phyloP scores from a whole-genome alignment of 352 stramenopile genomes.

The Phytophthora fragariaefolia region DNA sequence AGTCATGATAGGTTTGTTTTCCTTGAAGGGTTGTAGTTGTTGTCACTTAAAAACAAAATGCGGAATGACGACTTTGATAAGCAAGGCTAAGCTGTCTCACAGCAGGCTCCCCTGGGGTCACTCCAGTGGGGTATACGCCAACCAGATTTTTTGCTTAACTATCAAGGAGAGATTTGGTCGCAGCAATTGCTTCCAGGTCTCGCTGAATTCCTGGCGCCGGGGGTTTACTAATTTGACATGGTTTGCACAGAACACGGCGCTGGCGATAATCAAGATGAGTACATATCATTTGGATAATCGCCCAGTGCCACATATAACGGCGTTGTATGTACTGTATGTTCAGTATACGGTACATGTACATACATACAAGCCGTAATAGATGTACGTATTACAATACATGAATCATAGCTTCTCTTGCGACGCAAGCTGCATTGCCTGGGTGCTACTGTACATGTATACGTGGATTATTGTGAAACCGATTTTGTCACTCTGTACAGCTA shows the following conservation, averaged over 20 bases:
- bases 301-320: background rate
- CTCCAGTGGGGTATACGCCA: background rate
- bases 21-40: constrained; percentile 18
- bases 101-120: background rate
- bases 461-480: too few relatives aligned
- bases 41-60: constrained; percentile 21
- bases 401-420: too few relatives aligned
- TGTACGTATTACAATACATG: too few relatives aligned
- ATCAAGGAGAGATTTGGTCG: background rate
- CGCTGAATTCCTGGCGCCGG: background rate
- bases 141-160: constrained; percentile 2
- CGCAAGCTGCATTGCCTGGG: too few relatives aligned
- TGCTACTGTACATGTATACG: too few relatives aligned
- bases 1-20: too few relatives aligned
- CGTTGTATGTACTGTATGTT: background rate
- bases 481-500: too few relatives aligned
- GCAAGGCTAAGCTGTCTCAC: constrained; percentile 5
- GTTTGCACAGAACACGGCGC: background rate
- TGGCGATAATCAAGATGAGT: constrained; percentile 24
- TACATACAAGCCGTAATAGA: too few relatives aligned
- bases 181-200: background rate
- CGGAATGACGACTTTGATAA: constrained; percentile 11
- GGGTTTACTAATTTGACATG: constrained; percentile 22
- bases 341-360: background rate
- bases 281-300: too few relatives aligned